Percentiles rank a stretch among this genome's conserved stretches.
These are phyloP conservation scores for Penicillium longicatenatum DNA, from an alignment of 495 filamentous ascomycete genomes.

Conservation along the genomic window DNA sequence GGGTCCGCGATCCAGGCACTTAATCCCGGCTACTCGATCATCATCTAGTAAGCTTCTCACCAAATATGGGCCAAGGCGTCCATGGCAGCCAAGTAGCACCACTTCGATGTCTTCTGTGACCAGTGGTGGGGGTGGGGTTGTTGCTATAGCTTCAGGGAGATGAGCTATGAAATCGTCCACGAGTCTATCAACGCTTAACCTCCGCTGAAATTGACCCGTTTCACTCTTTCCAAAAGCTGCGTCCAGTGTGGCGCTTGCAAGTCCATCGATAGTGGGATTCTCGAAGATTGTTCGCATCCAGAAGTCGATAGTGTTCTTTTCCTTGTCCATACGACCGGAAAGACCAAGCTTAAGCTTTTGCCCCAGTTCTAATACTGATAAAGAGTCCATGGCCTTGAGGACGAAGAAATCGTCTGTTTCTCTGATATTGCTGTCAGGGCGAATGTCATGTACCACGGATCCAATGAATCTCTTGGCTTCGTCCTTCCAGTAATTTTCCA, in stretches of 20 bases:
- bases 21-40: conserved; percentile 15
- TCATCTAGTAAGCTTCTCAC: conserved; percentile 16
- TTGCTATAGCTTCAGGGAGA: conserved; percentile 10
- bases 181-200: background rate
- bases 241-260: conserved; percentile 16
- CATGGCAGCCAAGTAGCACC: conserved; percentile 14
- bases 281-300: conserved; percentile 21
- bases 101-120: conserved; percentile 10
- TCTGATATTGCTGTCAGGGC: conserved; percentile 9
- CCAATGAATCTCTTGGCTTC: conserved; percentile 21
- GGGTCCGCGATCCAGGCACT: conserved; percentile 15
- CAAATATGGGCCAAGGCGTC: conserved; percentile 18
- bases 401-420: conserved; percentile 22
- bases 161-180: conserved; percentile 10
- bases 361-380: conserved; percentile 18
- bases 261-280: conserved; percentile 19
- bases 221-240: conserved; percentile 5
- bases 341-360: conserved; percentile 18
- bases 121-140: background rate
- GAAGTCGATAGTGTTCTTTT: conserved; percentile 19
- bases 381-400: conserved; percentile 18
- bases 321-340: conserved; percentile 12
- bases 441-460: conserved; percentile 19
- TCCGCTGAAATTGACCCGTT: background rate
- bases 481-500: conserved; percentile 20